Conservation (phyloP, 345 rosid genomes). For the Eucalyptus erythrocorys region DNA sequence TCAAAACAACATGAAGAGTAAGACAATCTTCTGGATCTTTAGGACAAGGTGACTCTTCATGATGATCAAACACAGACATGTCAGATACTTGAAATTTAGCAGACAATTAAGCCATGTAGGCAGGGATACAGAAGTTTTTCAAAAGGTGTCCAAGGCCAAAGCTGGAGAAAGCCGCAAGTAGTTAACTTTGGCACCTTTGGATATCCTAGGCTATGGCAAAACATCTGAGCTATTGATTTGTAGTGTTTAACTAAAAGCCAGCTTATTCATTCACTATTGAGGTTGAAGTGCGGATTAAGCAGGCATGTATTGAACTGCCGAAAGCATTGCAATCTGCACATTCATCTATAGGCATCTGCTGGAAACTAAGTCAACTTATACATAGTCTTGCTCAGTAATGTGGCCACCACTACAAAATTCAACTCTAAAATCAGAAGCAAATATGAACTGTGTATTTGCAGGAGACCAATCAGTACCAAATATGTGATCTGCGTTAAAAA, state of each 20-base stretch:
- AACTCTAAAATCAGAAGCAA: no score
- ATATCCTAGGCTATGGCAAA: background rate
- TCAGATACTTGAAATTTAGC: background rate
- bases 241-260: background rate
- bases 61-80: background rate
- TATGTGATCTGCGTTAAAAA: no score
- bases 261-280: background rate
- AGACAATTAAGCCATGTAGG: background rate
- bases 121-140: rapidly evolving
- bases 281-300: background rate
- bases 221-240: background rate
- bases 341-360: no score
- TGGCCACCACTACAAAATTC: no score
- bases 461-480: background rate
- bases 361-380: no score
- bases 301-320: no score
- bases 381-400: background rate
- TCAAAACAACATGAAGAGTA: background rate
- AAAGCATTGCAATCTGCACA: no score
- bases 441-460: no score
- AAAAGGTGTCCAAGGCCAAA: background rate
- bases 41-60: background rate
- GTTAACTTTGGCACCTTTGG: background rate
- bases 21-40: background rate
- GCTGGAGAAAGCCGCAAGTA: background rate